These are phyloP conservation scores for Amaranthus tricolor DNA, from an alignment of 179 eudicot genomes.

Conservation along the genomic window DNA sequence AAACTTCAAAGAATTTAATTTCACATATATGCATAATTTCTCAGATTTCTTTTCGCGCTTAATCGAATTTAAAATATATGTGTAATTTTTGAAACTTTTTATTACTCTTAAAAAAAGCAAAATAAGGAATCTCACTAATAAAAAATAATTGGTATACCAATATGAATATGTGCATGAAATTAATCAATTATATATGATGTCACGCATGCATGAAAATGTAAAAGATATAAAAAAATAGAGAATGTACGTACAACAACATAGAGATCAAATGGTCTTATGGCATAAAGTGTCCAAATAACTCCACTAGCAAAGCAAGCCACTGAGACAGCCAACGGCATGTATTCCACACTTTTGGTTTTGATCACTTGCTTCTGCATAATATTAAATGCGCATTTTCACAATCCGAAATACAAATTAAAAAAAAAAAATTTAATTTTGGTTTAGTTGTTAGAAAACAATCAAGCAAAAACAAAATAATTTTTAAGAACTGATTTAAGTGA, in stretches of 20 bases:
- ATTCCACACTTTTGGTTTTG: slow-evolving; percentile 81
- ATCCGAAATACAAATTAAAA: background rate
- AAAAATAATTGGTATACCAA: background rate
- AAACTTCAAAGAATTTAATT: no score
- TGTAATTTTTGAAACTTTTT: no score
- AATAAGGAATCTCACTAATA: background rate
- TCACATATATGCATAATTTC: no score
- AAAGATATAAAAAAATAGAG: background rate
- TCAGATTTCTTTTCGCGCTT: no score
- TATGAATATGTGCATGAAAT: background rate
- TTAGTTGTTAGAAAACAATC: no score
- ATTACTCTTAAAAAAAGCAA: background rate
- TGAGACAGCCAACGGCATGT: slow-evolving; percentile 74
- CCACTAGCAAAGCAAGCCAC: slow-evolving; percentile 67
- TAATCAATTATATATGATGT: background rate
- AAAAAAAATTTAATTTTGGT: no score
- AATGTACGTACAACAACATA: slow-evolving; percentile 50
- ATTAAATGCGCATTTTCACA: background rate
- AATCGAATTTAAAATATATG: no score
- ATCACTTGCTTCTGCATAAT: slow-evolving; percentile 65
- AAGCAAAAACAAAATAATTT: no score
- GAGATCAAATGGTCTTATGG: slow-evolving; percentile 68
- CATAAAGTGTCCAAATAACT: slow-evolving; percentile 72
- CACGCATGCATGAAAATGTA: slow-evolving; percentile 7
- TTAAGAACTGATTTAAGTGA: no score